Percentiles rank a stretch among this genome's conserved stretches.
Conservation (phyloP, 1,139 yeast species). For the Suhomyces bokatorum region DNA sequence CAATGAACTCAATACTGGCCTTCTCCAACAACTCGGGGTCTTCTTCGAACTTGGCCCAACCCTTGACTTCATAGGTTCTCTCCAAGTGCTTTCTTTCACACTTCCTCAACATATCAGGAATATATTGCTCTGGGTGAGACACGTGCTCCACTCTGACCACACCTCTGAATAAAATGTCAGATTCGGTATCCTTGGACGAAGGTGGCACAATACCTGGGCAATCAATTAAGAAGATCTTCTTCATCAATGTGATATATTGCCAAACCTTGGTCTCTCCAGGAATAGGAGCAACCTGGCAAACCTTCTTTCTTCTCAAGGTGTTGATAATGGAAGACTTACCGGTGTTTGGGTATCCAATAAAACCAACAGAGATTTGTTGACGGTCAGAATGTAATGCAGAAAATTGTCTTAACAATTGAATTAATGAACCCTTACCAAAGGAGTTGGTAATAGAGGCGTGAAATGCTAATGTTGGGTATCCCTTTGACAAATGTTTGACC, state of each 20-base stretch:
- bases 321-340: constrained; percentile 96
- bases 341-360: constrained; percentile 96
- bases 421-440: constrained; percentile 95
- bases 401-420: constrained; percentile 90
- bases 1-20: constrained; percentile 80
- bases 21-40: constrained; percentile 39
- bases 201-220: constrained; percentile 99
- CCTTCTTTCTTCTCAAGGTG: constrained; percentile 90
- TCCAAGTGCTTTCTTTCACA: constrained; percentile 91
- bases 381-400: constrained; percentile 88
- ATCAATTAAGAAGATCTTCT: constrained; percentile 89
- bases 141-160: constrained; percentile 98
- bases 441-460: constrained; percentile 98
- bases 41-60: constrained; percentile 68
- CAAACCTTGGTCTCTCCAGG: constrained; percentile 99
- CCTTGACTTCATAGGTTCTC: constrained; percentile 91
- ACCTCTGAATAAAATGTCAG: constrained; percentile 94
- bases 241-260: constrained; percentile 98
- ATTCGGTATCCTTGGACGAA: constrained; percentile 79
- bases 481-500: constrained; percentile 92
- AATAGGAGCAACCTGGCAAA: constrained; percentile 95
- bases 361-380: constrained; percentile 94
- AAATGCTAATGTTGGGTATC: constrained; percentile 93
- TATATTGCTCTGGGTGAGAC: constrained; percentile 91
- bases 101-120: constrained; percentile 80